These are phyloP conservation scores for Blastomyces percursus DNA, from an alignment of 2,329 filamentous ascomycete species.

Conservation along the genomic window DNA sequence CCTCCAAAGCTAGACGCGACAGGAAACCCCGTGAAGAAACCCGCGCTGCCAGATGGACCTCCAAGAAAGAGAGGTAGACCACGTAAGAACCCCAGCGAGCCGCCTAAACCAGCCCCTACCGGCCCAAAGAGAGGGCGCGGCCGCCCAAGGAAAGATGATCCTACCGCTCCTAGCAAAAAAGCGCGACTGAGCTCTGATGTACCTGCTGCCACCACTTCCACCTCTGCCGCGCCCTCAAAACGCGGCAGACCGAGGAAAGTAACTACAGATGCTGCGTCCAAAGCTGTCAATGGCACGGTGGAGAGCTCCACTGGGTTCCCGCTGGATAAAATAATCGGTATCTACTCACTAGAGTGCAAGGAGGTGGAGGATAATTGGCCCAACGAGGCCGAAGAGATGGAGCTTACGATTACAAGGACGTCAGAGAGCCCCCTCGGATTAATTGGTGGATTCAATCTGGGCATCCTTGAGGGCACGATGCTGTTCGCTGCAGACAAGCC, in stretches of 20 bases:
- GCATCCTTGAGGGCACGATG: constrained; percentile 16
- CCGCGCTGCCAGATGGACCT: constrained; percentile 6
- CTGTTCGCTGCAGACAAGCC: constrained; percentile 10
- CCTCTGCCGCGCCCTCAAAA: background rate
- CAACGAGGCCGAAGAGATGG: constrained; percentile 10
- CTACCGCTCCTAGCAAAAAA: constrained; percentile 1
- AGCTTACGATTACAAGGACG: constrained; percentile 10
- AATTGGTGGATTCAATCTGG: constrained; percentile 13
- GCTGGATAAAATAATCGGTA: constrained; percentile 12
- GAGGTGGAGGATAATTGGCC: constrained; percentile 13
- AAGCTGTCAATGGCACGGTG: background rate
- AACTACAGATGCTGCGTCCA: background rate
- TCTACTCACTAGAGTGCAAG: constrained; percentile 10
- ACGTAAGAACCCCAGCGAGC: constrained; percentile 5
- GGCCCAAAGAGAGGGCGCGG: constrained; percentile 4
- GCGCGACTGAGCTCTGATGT: background rate
- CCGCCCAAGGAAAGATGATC: background rate
- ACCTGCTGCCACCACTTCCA: background rate
- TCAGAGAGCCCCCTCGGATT: constrained; percentile 6
- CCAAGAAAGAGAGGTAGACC: constrained; percentile 14
- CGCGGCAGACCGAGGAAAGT: constrained; percentile 11
- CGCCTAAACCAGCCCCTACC: background rate
- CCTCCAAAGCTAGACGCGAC: constrained; percentile 11
- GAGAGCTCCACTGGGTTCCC: background rate
- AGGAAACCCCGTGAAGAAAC: constrained; percentile 7